Conservation (phyloP, 176 grass and related monocot genomes). For the Triticum dicoccoides region DNA sequence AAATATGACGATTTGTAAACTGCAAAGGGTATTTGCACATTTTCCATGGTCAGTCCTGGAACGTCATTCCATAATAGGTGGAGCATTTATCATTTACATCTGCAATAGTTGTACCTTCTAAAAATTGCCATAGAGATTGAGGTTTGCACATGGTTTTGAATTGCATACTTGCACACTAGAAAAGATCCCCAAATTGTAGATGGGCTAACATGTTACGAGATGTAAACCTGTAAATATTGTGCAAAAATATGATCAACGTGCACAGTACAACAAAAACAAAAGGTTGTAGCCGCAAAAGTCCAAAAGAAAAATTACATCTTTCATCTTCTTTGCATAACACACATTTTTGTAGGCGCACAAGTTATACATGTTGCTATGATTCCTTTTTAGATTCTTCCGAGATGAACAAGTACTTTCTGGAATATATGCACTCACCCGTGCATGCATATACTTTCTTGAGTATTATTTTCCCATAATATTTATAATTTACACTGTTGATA, state of each 20-base stretch:
- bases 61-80: constrained; percentile 18
- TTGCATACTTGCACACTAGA: neutral
- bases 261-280: neutral
- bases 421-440: neutral
- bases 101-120: constrained; percentile 11
- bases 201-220: neutral
- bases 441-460: neutral
- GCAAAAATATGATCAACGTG: neutral
- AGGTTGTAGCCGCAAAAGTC: neutral
- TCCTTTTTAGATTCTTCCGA: neutral
- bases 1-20: constrained; percentile 5
- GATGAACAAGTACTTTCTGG: neutral
- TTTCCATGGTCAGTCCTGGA: constrained; percentile 17
- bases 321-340: neutral
- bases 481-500: constrained; percentile 1
- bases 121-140: neutral
- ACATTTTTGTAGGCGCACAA: neutral
- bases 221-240: neutral
- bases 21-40: constrained; percentile 7
- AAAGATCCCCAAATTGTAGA: neutral
- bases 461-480: constrained; percentile 9
- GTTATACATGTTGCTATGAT: constrained; percentile 1
- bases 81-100: neutral
- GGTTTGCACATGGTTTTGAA: neutral
- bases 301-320: neutral